Evolutionary conservation across 148 eudicot species (phyloP).

Genomic region (Salicornia ramosissima): DNA sequence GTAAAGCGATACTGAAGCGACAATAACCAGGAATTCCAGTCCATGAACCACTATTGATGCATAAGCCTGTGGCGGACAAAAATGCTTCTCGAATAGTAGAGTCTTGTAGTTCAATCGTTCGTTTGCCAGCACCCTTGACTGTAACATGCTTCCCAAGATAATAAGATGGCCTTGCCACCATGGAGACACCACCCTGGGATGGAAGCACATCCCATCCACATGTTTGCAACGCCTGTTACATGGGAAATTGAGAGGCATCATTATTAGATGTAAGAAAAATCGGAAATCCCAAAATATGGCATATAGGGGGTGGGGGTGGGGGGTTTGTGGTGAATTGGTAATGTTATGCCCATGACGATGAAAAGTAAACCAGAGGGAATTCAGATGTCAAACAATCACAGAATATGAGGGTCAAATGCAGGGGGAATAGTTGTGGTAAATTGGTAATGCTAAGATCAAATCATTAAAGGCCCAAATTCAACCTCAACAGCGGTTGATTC

Average conservation of each 20-base stretch:
- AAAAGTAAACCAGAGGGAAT: too few relatives aligned
- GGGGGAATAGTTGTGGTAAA: too few relatives aligned
- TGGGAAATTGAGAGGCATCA: not conserved
- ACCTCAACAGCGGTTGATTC: too few relatives aligned
- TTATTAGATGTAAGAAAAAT: not conserved
- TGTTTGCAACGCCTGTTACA: slow-evolving; percentile 58
- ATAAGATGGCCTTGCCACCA: slow-evolving; percentile 76
- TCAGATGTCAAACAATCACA: too few relatives aligned
- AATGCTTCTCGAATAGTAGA: slow-evolving; percentile 73
- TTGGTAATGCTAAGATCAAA: too few relatives aligned
- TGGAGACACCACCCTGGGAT: slow-evolving; percentile 68
- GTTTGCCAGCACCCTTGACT: slow-evolving; percentile 28
- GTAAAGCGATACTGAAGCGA: slow-evolving; percentile 78
- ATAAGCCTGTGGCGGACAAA: slow-evolving; percentile 61
- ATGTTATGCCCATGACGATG: too few relatives aligned
- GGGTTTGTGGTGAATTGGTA: too few relatives aligned
- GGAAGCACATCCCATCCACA: slow-evolving; percentile 94
- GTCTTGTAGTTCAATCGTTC: slow-evolving; percentile 52
- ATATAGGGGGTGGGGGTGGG: too few relatives aligned
- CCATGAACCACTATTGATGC: slow-evolving; percentile 84
- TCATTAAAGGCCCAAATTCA: too few relatives aligned
- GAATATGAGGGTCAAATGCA: too few relatives aligned
- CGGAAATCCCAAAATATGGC: too few relatives aligned
- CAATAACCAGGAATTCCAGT: slow-evolving; percentile 89
- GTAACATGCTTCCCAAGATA: slow-evolving; percentile 60